Evolutionary conservation across 2,329 filamentous ascomycete species (phyloP).

Genomic region (Beauveria rudraprayagi): DNA sequence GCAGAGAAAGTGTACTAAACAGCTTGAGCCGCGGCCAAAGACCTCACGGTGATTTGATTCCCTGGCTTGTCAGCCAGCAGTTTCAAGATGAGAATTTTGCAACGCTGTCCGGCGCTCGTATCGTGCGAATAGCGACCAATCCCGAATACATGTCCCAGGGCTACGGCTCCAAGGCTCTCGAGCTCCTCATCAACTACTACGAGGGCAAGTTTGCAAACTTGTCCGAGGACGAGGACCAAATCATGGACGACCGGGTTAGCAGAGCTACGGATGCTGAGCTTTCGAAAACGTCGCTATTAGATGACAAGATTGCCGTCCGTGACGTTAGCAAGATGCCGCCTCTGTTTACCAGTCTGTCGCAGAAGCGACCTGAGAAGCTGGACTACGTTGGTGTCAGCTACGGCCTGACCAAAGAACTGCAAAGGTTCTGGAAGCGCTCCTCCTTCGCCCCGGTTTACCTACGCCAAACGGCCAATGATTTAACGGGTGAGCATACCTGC

Average conservation of each 20-base stretch:
- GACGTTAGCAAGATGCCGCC: slow-evolving; percentile 91
- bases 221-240: slow-evolving; percentile 57
- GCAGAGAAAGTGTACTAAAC: slow-evolving; percentile 83
- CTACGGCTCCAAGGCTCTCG: slow-evolving; percentile 81
- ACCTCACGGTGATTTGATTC: slow-evolving; percentile 87
- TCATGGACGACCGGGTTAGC: slow-evolving; percentile 56
- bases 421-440: slow-evolving; percentile 94
- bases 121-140: slow-evolving; percentile 93
- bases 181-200: slow-evolving; percentile 86
- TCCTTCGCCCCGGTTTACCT: slow-evolving; percentile 86
- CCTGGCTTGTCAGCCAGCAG: slow-evolving; percentile 95
- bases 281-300: slow-evolving; percentile 63
- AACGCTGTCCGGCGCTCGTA: slow-evolving; percentile 78
- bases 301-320: slow-evolving; percentile 82
- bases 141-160: slow-evolving; percentile 90
- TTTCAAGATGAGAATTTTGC: slow-evolving; percentile 98
- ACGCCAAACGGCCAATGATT: slow-evolving; percentile 87
- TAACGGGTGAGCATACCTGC: slow-evolving; percentile 95
- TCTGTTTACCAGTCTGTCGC: slow-evolving; percentile 78
- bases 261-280: slow-evolving; percentile 79
- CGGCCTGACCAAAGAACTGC: slow-evolving; percentile 75
- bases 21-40: slow-evolving; percentile 82
- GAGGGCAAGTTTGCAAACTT: slow-evolving; percentile 85
- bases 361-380: slow-evolving; percentile 69
- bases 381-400: slow-evolving; percentile 97